Conservation (phyloP, 352 stramenopile genomes). For the Phytophthora chlamydospora region DNA sequence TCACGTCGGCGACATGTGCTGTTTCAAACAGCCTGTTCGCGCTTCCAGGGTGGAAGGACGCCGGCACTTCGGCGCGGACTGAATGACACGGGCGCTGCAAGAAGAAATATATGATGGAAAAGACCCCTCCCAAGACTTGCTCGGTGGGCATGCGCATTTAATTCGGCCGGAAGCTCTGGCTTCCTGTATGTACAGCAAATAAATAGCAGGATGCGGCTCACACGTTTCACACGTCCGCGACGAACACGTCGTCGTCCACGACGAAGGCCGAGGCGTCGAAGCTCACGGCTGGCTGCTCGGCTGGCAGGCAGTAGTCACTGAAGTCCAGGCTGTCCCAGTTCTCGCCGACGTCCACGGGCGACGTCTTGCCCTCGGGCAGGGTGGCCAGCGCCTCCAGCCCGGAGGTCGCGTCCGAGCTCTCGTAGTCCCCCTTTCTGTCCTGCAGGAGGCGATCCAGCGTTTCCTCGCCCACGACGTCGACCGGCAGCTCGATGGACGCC, state of each 20-base stretch:
- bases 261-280: conserved; percentile 29
- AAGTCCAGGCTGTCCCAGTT: conserved; percentile 40
- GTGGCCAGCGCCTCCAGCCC: conserved; percentile 21
- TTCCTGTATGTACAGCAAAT: conserved; percentile 34
- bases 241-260: conserved; percentile 41
- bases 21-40: no score
- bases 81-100: no score
- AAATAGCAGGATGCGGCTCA: conserved; percentile 38
- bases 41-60: no score
- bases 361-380: conserved; percentile 39
- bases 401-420: conserved; percentile 25
- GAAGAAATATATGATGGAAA: no score
- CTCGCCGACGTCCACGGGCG: conserved; percentile 45
- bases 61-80: no score
- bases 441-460: conserved; percentile 23
- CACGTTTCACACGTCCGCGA: conserved; percentile 44
- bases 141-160: conserved; percentile 11
- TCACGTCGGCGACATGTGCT: no score
- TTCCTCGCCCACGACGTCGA: conserved; percentile 19
- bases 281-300: conserved; percentile 22
- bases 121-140: not conserved
- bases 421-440: conserved; percentile 23
- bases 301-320: conserved; percentile 36
- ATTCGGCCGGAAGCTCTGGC: conserved; percentile 9
- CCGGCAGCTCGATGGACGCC: conserved; percentile 3